Percentiles rank a stretch among this genome's conserved stretches.
These are phyloP conservation scores for Gymnopilus junonius DNA, from an alignment of 768 basidiomycete genomes.

Conservation along the genomic window DNA sequence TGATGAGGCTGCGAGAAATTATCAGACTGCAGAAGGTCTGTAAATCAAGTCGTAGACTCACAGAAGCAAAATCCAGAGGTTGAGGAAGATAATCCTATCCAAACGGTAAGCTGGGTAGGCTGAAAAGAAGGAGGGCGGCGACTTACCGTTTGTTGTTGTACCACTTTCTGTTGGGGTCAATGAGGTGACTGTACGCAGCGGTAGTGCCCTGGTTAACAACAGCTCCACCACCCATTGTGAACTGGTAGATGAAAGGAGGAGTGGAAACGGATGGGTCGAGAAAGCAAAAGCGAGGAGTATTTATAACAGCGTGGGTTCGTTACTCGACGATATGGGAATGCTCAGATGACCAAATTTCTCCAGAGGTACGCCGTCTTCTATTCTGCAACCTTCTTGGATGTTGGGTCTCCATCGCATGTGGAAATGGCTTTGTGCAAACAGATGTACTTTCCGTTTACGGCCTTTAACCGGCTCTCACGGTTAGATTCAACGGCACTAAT, in stretches of 20 bases:
- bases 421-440: neutral
- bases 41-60: conserved; percentile 30
- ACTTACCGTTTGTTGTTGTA: conserved; percentile 76
- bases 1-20: conserved; percentile 56
- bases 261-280: conserved; percentile 36
- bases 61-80: conserved; percentile 74
- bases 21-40: neutral
- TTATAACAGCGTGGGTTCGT: conserved; percentile 42
- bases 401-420: conserved; percentile 6
- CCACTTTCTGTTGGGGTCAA: conserved; percentile 74
- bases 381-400: conserved; percentile 7
- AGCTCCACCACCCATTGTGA: conserved; percentile 59
- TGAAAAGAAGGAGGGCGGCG: neutral
- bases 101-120: neutral
- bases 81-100: conserved; percentile 52
- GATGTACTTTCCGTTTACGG: conserved; percentile 6
- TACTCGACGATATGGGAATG: conserved; percentile 20
- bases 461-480: conserved; percentile 11
- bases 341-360: conserved; percentile 46
- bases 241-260: conserved; percentile 21
- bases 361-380: conserved; percentile 43
- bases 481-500: neutral
- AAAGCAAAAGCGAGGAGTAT: conserved; percentile 28
- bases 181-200: conserved; percentile 52
- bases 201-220: conserved; percentile 36